Base-by-base conservation (phyloP, 2,329 filamentous ascomycete genomes). In the Exophiala bonariae region DNA sequence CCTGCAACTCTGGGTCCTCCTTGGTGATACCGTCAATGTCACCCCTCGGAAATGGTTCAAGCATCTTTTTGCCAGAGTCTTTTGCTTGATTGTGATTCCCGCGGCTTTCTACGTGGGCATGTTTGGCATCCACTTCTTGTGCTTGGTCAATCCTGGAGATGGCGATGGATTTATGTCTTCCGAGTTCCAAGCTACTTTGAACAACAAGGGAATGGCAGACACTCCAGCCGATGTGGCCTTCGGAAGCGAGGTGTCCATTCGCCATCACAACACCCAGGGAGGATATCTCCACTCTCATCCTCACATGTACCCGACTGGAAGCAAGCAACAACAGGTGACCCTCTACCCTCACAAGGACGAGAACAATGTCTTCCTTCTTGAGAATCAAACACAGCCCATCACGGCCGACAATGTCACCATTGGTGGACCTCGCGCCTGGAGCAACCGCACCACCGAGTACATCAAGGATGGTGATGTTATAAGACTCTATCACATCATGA, bases 121-220 rank as follows among this genome's bases (percentile, higher is more conserved):
- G 88, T 99, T 99, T 63, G 91, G 82, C 43, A 95, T 99, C 61
- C 93, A 99, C 76, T 99, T 99, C 71, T 59, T 91, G 59, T 95
- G 89, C 75, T 80, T 99, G 33, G 81, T 86, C 50, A 99, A 99
- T 72, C 93, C 93, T 20, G 93, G 93, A 50, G 93, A 99, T 42
- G 93, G 93, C 44, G 93, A 99, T 69, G 93, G 93, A 45, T 99
- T 99, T 77, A 99, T 99, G 93, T 96, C 91, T 65, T 96, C 92
- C 45, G 93, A 99, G 66, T 99, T 99, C 76, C 93, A 99, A 73
- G 87, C 93, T 23, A 97, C 93, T 2, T 77, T 99, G 58, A 99
- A 97, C 74, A 91, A 84, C 62, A 99, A 97, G 77, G 85, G 82
- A 43, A 99, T 99, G 93, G 85, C 89, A 65, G 90, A 95, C 68